Conservation (phyloP, 371 early-diverging fungal species). For the Mitosporidium daphniae region DNA sequence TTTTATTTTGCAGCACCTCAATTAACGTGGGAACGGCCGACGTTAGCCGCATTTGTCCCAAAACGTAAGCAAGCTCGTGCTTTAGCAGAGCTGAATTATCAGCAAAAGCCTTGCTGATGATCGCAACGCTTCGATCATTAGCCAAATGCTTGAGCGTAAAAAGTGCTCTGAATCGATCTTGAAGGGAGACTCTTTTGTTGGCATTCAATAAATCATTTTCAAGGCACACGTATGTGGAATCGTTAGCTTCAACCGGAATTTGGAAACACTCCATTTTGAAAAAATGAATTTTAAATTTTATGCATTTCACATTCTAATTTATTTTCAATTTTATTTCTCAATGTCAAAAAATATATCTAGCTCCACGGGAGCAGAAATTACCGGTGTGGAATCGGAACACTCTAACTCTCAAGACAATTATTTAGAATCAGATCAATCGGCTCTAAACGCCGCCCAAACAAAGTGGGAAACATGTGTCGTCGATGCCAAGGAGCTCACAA, state of each 20-base stretch:
- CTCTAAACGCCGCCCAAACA: too few species aligned
- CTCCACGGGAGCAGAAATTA: too few species aligned
- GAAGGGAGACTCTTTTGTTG: slow-evolving; percentile 8
- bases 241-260: background rate
- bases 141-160: slow-evolving; percentile 61
- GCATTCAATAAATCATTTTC: background rate
- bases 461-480: too few species aligned
- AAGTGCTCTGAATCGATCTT: slow-evolving; percentile 60
- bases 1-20: slow-evolving; percentile 18
- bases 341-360: too few species aligned
- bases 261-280: background rate
- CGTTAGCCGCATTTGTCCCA: slow-evolving; percentile 78
- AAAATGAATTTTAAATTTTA: background rate
- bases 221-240: background rate
- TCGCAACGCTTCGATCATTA: slow-evolving; percentile 13
- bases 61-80: slow-evolving; percentile 90
- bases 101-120: slow-evolving; percentile 15
- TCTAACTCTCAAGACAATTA: too few species aligned
- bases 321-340: too few species aligned
- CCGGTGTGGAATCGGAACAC: too few species aligned
- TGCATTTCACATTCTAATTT: too few species aligned
- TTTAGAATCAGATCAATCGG: too few species aligned
- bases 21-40: slow-evolving; percentile 30
- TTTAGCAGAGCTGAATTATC: slow-evolving; percentile 67
- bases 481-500: too few species aligned